phyloP scores from a whole-genome alignment of 805 yeast genomes.

The Sugiyamaella smithiae region DNA sequence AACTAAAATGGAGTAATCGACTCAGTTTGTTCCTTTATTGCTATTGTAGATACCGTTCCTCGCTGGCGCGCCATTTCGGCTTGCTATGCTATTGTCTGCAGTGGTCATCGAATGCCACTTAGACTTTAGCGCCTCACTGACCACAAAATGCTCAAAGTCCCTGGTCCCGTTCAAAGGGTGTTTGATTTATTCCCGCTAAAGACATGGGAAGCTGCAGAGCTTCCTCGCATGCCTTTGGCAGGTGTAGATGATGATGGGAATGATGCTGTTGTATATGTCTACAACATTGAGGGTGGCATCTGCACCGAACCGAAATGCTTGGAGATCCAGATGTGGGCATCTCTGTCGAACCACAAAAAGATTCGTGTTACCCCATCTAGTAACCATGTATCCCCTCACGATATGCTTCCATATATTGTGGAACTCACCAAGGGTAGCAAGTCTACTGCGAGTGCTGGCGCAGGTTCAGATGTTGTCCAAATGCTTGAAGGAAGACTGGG shows the following conservation, averaged over 20 bases:
- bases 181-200: conserved; percentile 35
- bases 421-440: neutral
- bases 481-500: neutral
- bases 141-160: conserved; percentile 31
- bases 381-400: conserved; percentile 14
- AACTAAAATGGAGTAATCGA: too few species aligned
- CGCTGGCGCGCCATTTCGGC: too few species aligned
- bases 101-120: too few species aligned
- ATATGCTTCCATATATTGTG: conserved; percentile 20
- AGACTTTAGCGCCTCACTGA: too few species aligned
- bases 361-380: conserved; percentile 4
- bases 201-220: conserved; percentile 20
- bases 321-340: conserved; percentile 23
- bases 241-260: neutral
- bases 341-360: conserved; percentile 3
- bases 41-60: too few species aligned
- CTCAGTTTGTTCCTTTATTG: too few species aligned
- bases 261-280: conserved; percentile 22
- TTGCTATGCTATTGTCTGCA: too few species aligned
- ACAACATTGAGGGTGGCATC: conserved; percentile 21
- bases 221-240: neutral
- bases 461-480: neutral
- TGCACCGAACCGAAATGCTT: conserved; percentile 34
- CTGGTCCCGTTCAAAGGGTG: conserved; percentile 28
- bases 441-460: neutral